phyloP scores from a whole-genome alignment of 2,329 filamentous ascomycete genomes.

The Cladosporium phlei region DNA sequence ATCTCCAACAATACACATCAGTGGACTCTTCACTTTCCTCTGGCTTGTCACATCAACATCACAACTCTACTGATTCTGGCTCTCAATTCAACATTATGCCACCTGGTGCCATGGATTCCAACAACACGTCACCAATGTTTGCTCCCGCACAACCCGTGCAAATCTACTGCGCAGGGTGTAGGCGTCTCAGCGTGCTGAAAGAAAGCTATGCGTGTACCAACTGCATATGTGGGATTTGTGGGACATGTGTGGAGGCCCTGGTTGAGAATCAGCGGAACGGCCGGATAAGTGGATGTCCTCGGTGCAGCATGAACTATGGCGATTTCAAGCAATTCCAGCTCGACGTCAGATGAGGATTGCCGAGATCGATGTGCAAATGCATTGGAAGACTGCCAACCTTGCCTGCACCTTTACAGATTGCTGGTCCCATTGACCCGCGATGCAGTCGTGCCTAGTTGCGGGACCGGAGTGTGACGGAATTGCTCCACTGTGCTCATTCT shows the following conservation, averaged over 20 bases:
- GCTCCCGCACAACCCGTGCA: conserved; percentile 51
- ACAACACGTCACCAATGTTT: conserved; percentile 44
- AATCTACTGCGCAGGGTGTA: conserved; percentile 89
- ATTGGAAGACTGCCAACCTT: too few species aligned
- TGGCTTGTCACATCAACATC: conserved; percentile 26
- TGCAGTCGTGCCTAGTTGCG: too few species aligned
- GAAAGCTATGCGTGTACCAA: conserved; percentile 93
- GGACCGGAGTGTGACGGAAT: too few species aligned
- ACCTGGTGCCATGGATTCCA: conserved; percentile 42
- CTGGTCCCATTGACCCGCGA: too few species aligned
- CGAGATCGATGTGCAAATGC: neutral
- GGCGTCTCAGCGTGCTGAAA: conserved; percentile 68
- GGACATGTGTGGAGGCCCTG: conserved; percentile 77
- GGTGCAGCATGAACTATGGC: conserved; percentile 57
- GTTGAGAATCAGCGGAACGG: conserved; percentile 68
- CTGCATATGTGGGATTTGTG: conserved; percentile 90
- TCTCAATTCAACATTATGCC: conserved; percentile 57
- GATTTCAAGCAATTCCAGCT: conserved; percentile 82
- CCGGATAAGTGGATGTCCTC: conserved; percentile 66
- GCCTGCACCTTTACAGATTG: too few species aligned
- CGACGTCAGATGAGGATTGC: conserved; percentile 60
- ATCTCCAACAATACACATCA: conserved; percentile 73
- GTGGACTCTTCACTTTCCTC: conserved; percentile 63
- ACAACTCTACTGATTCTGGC: conserved; percentile 59
- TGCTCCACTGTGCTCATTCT: too few species aligned